phyloP scores from a whole-genome alignment of 2,329 filamentous ascomycete genomes.

The Didymella segeticola region DNA sequence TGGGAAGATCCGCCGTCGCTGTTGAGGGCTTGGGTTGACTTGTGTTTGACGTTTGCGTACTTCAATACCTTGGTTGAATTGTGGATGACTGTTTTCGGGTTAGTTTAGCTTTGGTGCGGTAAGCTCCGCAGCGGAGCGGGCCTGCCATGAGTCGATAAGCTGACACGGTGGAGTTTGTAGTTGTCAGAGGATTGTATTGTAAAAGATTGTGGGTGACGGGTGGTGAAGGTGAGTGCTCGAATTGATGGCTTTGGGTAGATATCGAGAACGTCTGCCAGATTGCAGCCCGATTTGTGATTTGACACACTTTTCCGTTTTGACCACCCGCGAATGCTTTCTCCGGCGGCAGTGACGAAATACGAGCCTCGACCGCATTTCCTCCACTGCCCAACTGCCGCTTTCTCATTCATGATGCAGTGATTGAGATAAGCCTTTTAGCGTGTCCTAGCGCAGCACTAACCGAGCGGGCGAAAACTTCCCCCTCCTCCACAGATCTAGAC shows the following conservation, averaged over 20 bases:
- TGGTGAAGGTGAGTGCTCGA: neutral
- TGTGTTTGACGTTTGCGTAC: too few relatives aligned
- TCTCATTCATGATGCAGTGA: neutral
- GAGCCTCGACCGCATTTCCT: neutral
- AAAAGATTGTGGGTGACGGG: neutral
- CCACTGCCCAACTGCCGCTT: neutral
- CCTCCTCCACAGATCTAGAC: slow-evolving; percentile 16
- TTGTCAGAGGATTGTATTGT: too few relatives aligned
- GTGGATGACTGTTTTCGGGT: too few relatives aligned
- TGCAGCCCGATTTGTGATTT: neutral
- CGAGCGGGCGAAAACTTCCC: neutral
- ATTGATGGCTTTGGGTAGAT: neutral
- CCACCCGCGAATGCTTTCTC: neutral
- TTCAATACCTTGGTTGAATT: too few relatives aligned
- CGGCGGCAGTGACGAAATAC: neutral
- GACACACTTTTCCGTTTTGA: neutral
- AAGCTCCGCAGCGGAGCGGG: too few relatives aligned
- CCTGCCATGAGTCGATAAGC: too few relatives aligned
- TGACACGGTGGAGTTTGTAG: too few relatives aligned
- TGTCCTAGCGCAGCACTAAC: neutral
- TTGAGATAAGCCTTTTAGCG: slow-evolving; percentile 11
- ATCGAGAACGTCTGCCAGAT: neutral
- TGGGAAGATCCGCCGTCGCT: too few relatives aligned
- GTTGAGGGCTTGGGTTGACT: too few relatives aligned
- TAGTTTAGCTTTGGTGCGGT: too few relatives aligned